phyloP scores from a whole-genome alignment of 1,284 basidiomycete genomes.

The Leccinum griseonigrum region DNA sequence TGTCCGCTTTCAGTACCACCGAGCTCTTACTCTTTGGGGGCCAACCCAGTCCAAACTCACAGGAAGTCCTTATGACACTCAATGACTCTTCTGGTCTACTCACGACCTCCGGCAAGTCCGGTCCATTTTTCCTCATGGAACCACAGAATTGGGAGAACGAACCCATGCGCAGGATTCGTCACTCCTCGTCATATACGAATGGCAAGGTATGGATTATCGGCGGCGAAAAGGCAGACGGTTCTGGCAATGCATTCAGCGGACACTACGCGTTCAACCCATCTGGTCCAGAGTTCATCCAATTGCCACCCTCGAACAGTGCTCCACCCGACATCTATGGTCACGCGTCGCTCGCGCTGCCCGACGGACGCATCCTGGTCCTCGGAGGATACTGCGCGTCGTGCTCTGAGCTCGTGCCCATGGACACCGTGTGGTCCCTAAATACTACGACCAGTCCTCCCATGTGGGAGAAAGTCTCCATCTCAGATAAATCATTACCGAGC shows the following conservation, averaged over 20 bases:
- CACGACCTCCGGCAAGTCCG: constrained; percentile 37
- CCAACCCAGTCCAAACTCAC: constrained; percentile 58
- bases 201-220: constrained; percentile 60
- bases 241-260: constrained; percentile 56
- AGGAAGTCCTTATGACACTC: constrained; percentile 46
- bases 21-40: constrained; percentile 73
- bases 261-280: constrained; percentile 62
- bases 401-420: constrained; percentile 50
- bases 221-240: constrained; percentile 77
- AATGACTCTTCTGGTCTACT: constrained; percentile 66
- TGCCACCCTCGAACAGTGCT: constrained; percentile 51
- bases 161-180: constrained; percentile 72
- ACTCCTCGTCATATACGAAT: constrained; percentile 52
- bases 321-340: constrained; percentile 75
- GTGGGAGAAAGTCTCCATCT: constrained; percentile 52
- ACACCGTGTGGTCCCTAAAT: constrained; percentile 63
- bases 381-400: constrained; percentile 65
- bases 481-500: constrained; percentile 44
- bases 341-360: constrained; percentile 59
- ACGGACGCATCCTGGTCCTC: constrained; percentile 71
- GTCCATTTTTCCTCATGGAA: constrained; percentile 49
- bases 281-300: constrained; percentile 48
- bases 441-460: constrained; percentile 44
- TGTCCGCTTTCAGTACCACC: constrained; percentile 60
- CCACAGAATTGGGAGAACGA: constrained; percentile 58